Evolutionary conservation across 2,329 filamentous ascomycete genomes (phyloP), one percentile per base, ranked within the genome.

Genomic region (Botrytis squamosa): DNA sequence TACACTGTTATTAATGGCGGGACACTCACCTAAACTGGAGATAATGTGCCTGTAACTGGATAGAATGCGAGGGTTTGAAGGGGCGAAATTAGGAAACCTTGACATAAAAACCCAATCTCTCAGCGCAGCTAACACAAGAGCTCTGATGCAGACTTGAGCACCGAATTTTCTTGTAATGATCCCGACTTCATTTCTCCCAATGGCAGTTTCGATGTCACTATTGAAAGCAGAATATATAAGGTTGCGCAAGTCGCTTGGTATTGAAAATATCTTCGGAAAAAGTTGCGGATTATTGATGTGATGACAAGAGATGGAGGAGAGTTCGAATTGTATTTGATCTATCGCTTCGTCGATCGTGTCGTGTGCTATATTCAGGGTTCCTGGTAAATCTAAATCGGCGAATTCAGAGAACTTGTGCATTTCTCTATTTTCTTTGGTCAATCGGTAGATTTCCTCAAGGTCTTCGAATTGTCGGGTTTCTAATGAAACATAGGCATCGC

Each of bases 21-120:
- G 44, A 12, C 9, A 16, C 60, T 62, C 55, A 75, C 76, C 75
- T 42, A 73, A 70, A 8, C 9, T 33, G 4, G 57, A 59, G 7
- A 76, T 65, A 29, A 72, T 67, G 3, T 71, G 40, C 14, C 72
- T 66, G 73, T 76, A 77, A n/a, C 38, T 62, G 12, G 55, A 65
- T 14, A 77, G 22, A 22, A 77, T n/a, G 6, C 42, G 57, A 1
- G 49, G 3, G 38, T 72, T 12, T 1, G 55, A 14, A n/a, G 57
- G 55, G 9, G 20, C 55, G 16, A 77, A 71, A n/a, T 66, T 64
- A 7, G 75, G 76, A 55, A 76, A 77, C 1, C 20, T 57, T 5
- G 75, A 74, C 44, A 44, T 46, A 29, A 76, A 77, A 12, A 77
- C 74, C 76, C 73, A 77, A 10, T 76, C 67, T 36, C 66, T 44